phyloP scores from a whole-genome alignment of 768 basidiomycete species.

The Suillus paluster region DNA sequence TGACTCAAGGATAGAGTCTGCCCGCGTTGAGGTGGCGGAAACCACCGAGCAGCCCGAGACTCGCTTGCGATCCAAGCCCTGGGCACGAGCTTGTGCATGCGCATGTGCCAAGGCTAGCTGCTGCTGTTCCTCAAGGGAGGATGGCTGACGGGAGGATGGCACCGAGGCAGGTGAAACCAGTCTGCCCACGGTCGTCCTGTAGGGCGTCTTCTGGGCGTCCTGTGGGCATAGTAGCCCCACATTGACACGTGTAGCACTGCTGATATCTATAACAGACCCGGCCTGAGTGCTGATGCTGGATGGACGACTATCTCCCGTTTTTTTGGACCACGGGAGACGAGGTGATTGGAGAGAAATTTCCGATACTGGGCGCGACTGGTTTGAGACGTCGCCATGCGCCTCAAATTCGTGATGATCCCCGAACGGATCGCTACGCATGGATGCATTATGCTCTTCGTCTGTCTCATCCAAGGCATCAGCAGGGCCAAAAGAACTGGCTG shows the following conservation, averaged over 20 bases:
- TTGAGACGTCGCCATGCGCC: conserved; percentile 21
- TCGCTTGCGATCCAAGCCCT: conserved; percentile 52
- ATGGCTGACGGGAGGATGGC: conserved; percentile 23
- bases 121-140: conserved; percentile 67
- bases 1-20: conserved; percentile 84
- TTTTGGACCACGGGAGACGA: conserved; percentile 45
- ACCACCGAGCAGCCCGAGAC: conserved; percentile 69
- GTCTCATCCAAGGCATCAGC: conserved; percentile 61
- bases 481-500: conserved; percentile 72
- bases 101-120: conserved; percentile 63
- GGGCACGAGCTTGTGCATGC: conserved; percentile 61
- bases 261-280: conserved; percentile 60
- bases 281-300: conserved; percentile 68
- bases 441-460: conserved; percentile 33
- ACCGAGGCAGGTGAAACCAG: conserved; percentile 53
- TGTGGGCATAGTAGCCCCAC: conserved; percentile 50
- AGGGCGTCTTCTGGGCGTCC: conserved; percentile 46
- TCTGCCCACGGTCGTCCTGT: conserved; percentile 67
- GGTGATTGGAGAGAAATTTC: conserved; percentile 46
- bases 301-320: conserved; percentile 50
- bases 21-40: conserved; percentile 70
- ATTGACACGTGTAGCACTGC: conserved; percentile 70
- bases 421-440: conserved; percentile 57
- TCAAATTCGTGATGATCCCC: conserved; percentile 53
- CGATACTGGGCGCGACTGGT: conserved; percentile 31